These are phyloP conservation scores for Firmiana major DNA, from an alignment of 345 rosid genomes.

Conservation along the genomic window DNA sequence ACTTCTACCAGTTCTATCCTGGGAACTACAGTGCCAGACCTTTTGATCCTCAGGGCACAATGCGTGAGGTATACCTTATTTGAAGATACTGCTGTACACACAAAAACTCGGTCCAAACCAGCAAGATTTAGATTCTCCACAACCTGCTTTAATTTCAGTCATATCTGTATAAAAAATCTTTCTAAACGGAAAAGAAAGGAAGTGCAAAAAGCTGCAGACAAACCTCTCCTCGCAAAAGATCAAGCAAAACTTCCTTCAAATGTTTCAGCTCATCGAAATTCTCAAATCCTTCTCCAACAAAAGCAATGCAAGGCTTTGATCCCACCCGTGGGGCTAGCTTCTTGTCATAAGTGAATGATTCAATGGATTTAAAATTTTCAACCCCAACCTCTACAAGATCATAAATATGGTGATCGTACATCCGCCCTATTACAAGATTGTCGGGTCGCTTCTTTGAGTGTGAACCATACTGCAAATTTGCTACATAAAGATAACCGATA, in stretches of 20 bases:
- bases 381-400: constrained; percentile 94
- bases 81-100: constrained; percentile 78
- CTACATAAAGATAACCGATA: not conserved
- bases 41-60: constrained; percentile 80
- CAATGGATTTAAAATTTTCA: constrained; percentile 72
- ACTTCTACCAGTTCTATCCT: constrained; percentile 87
- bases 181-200: not conserved
- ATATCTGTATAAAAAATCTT: not conserved
- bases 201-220: not conserved
- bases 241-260: constrained; percentile 80
- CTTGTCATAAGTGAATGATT: constrained; percentile 66
- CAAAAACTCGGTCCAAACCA: constrained; percentile 76
- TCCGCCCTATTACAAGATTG: constrained; percentile 83
- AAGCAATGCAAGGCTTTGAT: constrained; percentile 81
- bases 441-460: constrained; percentile 90
- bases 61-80: constrained; percentile 64
- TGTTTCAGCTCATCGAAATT: constrained; percentile 74
- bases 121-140: constrained; percentile 81
- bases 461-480: constrained; percentile 66
- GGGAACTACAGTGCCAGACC: constrained; percentile 84
- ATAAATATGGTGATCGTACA: constrained; percentile 74
- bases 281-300: constrained; percentile 85
- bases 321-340: constrained; percentile 68
- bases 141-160: constrained; percentile 45
- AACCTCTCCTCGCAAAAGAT: constrained; percentile 87